phyloP scores from a whole-genome alignment of 192 early-diverging fungal genomes.

The Coemansia sp. region DNA sequence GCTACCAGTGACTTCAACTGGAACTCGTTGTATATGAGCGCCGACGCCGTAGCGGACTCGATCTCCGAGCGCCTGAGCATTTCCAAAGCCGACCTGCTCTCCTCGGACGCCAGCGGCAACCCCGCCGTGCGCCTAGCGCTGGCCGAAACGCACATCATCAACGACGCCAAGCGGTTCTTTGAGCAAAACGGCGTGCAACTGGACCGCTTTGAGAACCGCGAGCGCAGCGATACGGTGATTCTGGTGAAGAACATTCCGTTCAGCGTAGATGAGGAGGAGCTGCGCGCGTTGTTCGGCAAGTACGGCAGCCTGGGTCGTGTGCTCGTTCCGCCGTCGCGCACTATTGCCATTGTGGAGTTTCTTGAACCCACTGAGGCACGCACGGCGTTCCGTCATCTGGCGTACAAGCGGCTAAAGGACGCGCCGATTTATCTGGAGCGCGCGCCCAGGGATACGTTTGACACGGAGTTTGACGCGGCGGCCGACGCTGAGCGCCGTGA shows the following conservation, averaged over 20 bases:
- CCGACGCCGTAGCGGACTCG: constrained; percentile 91
- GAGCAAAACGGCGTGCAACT: constrained; percentile 82
- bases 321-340: constrained; percentile 86
- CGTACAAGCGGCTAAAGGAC: constrained; percentile 90
- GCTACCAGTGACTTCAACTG: constrained; percentile 92
- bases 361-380: constrained; percentile 87
- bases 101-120: constrained; percentile 68
- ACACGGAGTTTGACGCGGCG: constrained; percentile 46
- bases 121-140: constrained; percentile 92
- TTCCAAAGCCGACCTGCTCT: constrained; percentile 87
- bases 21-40: constrained; percentile 96
- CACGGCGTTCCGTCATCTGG: constrained; percentile 80
- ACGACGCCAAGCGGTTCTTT: constrained; percentile 91
- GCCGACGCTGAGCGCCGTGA: constrained; percentile 37
- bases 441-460: constrained; percentile 84
- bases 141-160: constrained; percentile 95
- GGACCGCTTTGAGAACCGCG: constrained; percentile 72
- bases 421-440: constrained; percentile 91
- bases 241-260: constrained; percentile 95
- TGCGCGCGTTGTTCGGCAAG: constrained; percentile 77
- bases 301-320: constrained; percentile 90
- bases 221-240: constrained; percentile 85
- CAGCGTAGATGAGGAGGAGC: constrained; percentile 76
- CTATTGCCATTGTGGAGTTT: constrained; percentile 94
- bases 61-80: constrained; percentile 92